Evolutionary conservation across 805 yeast genomes (phyloP).

Genomic region (Starmerella stellata): DNA sequence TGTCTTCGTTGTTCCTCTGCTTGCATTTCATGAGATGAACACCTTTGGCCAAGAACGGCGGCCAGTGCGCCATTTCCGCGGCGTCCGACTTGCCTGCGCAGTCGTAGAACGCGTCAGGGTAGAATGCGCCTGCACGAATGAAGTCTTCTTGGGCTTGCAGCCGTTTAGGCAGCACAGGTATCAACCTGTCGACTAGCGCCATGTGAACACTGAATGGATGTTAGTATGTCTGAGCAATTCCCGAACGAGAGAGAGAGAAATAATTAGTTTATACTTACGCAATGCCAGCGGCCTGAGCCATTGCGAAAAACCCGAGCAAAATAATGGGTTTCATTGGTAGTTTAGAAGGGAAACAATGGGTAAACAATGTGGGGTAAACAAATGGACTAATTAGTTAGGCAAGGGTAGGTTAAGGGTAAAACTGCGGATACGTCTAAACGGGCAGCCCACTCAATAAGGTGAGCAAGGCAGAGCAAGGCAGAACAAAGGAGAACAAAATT

Average conservation of each 20-base stretch:
- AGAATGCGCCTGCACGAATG: constrained; percentile 44
- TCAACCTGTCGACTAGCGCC: constrained; percentile 14
- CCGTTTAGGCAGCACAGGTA: constrained; percentile 22
- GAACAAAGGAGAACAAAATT: too few relatives aligned
- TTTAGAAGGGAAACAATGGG: not conserved
- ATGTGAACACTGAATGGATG: constrained; percentile 13
- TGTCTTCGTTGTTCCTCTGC: constrained; percentile 15
- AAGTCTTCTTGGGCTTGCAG: constrained; percentile 21
- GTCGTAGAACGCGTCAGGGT: constrained; percentile 50
- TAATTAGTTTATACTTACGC: constrained; percentile 15
- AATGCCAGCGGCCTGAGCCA: constrained; percentile 14
- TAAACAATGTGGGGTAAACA: not conserved
- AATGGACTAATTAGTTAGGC: not conserved
- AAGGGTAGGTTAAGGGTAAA: not conserved
- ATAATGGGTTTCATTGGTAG: not conserved
- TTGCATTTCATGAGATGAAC: constrained; percentile 28
- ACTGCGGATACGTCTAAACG: not conserved
- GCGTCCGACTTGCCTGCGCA: constrained; percentile 35
- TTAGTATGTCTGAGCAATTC: constrained; percentile 1
- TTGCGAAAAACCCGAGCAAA: not conserved
- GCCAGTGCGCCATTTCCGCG: constrained; percentile 57
- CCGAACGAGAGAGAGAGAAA: not conserved
- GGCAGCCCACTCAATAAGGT: too few relatives aligned
- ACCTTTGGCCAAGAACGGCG: constrained; percentile 37
- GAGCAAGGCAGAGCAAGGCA: too few relatives aligned